These are phyloP conservation scores for Fusarium redolens DNA, from an alignment of 2,329 filamentous ascomycete genomes.

Conservation along the genomic window DNA sequence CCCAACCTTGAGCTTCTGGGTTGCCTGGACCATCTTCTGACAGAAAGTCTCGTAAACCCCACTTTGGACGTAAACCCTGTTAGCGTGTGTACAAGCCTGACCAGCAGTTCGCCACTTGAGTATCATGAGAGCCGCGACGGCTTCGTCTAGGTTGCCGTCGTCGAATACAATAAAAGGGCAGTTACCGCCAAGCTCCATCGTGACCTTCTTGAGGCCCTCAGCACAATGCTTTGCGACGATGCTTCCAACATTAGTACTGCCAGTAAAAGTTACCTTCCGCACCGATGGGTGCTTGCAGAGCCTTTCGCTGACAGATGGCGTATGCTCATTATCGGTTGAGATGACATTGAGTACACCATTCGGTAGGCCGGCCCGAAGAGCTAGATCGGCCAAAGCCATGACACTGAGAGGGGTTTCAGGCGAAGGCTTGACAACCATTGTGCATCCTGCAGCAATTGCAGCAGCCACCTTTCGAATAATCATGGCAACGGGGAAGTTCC, in stretches of 20 bases:
- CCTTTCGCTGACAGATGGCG: slow-evolving; percentile 56
- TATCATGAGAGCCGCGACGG: background rate
- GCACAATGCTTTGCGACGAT: slow-evolving; percentile 71
- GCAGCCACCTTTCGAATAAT: slow-evolving; percentile 59
- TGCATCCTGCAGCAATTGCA: slow-evolving; percentile 78
- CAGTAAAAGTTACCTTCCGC: slow-evolving; percentile 81
- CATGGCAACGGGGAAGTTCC: slow-evolving; percentile 73
- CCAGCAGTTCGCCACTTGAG: slow-evolving; percentile 75
- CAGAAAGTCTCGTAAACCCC: slow-evolving; percentile 63
- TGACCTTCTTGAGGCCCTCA: slow-evolving; percentile 72
- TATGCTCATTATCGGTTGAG: slow-evolving; percentile 52
- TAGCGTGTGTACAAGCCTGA: slow-evolving; percentile 76
- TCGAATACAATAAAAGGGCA: slow-evolving; percentile 73
- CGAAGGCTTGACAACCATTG: slow-evolving; percentile 79
- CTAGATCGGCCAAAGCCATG: slow-evolving; percentile 76
- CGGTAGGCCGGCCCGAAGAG: slow-evolving; percentile 77
- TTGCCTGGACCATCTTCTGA: background rate
- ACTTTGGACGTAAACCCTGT: slow-evolving; percentile 67
- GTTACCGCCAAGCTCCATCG: slow-evolving; percentile 79
- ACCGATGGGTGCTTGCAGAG: slow-evolving; percentile 58
- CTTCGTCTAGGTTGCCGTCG: slow-evolving; percentile 63
- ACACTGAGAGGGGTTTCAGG: slow-evolving; percentile 80
- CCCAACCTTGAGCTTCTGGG: background rate
- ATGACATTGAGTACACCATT: slow-evolving; percentile 71
- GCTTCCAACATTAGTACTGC: slow-evolving; percentile 75